phyloP scores from a whole-genome alignment of 2,329 filamentous ascomycete genomes.

The Ploettnerulaceae sp. region DNA sequence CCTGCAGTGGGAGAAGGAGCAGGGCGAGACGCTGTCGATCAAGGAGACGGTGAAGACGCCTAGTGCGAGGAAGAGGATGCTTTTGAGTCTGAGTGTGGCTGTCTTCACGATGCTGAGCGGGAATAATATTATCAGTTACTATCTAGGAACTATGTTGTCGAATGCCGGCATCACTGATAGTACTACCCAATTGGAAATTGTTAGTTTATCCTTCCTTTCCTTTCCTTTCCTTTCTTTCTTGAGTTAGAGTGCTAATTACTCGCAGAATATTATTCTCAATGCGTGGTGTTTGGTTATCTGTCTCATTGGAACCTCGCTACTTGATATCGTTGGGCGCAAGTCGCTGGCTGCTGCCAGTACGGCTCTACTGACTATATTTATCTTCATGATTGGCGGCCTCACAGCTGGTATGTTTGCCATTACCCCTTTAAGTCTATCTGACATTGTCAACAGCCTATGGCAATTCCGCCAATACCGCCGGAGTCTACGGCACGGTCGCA shows the following conservation, averaged over 20 bases:
- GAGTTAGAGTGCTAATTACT: constrained; percentile 22
- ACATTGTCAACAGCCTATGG: constrained; percentile 13
- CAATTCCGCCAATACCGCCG: constrained; percentile 11
- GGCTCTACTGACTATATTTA: constrained; percentile 37
- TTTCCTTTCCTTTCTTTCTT: neutral
- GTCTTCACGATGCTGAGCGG: constrained; percentile 44
- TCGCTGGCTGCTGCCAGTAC: constrained; percentile 39
- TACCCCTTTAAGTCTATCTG: too few relatives aligned
- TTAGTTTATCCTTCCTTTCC: constrained; percentile 2
- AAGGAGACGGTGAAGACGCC: constrained; percentile 43
- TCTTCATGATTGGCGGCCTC: constrained; percentile 50
- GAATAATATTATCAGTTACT: constrained; percentile 42
- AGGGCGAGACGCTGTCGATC: constrained; percentile 35
- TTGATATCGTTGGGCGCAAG: constrained; percentile 42
- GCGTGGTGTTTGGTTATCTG: constrained; percentile 43
- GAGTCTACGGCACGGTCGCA: constrained; percentile 42
- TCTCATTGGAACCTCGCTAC: constrained; percentile 41
- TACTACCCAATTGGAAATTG: constrained; percentile 30
- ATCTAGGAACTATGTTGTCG: constrained; percentile 34
- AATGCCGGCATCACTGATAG: constrained; percentile 35
- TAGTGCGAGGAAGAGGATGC: constrained; percentile 46
- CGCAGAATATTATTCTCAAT: constrained; percentile 47
- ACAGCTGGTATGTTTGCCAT: constrained; percentile 43
- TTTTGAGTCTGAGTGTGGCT: constrained; percentile 40
- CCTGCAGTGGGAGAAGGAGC: constrained; percentile 41